Percentiles rank a stretch among this genome's conserved stretches.
Conservation (phyloP, 2,329 filamentous ascomycete genomes). For the Beauveria medogensis region DNA sequence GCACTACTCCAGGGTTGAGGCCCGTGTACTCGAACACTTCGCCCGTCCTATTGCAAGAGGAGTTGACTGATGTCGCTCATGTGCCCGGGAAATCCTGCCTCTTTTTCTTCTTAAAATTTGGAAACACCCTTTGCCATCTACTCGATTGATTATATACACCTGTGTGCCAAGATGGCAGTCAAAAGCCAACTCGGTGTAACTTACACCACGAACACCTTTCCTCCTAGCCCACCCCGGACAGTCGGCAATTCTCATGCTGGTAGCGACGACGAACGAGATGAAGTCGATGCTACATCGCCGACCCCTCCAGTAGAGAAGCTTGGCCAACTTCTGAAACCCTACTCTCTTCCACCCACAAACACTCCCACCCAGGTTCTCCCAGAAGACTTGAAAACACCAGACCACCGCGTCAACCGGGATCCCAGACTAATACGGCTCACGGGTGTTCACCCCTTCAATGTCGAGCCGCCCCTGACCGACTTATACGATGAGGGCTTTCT, state of each 20-base stretch:
- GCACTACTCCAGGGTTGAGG: not conserved
- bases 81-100: not conserved
- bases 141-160: not conserved
- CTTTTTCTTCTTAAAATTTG: not conserved
- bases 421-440: slow-evolving; percentile 76
- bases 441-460: slow-evolving; percentile 85
- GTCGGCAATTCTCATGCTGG: slow-evolving; percentile 24
- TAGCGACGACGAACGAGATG: slow-evolving; percentile 23
- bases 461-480: slow-evolving; percentile 71
- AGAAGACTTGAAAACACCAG: slow-evolving; percentile 77
- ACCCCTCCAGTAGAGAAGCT: slow-evolving; percentile 12
- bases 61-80: not conserved
- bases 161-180: not conserved
- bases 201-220: not conserved
- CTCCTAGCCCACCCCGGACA: slow-evolving; percentile 11
- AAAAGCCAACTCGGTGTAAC: not conserved
- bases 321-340: slow-evolving; percentile 22
- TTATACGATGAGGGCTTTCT: slow-evolving; percentile 77
- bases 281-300: not conserved
- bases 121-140: not conserved
- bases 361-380: slow-evolving; percentile 55
- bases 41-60: not conserved
- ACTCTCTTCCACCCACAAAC: slow-evolving; percentile 62
- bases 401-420: slow-evolving; percentile 73
- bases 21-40: not conserved